Conservation (phyloP, 495 filamentous ascomycete genomes). For the Daldinia loculata region DNA sequence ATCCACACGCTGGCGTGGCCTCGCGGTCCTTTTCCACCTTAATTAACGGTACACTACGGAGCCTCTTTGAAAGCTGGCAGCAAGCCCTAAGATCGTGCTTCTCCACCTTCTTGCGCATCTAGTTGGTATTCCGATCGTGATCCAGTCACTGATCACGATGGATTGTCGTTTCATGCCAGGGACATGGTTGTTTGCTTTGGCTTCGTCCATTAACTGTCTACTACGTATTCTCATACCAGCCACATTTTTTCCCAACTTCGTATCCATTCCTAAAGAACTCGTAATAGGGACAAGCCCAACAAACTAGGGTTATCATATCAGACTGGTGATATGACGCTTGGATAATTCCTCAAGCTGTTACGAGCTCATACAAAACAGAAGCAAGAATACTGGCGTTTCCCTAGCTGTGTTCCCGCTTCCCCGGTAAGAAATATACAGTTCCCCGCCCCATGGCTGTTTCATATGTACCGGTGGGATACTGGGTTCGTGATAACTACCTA, state of each 20-base stretch:
- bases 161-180: conserved; percentile 28
- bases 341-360: conserved; percentile 16
- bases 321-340: conserved; percentile 20
- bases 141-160: not conserved
- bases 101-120: conserved; percentile 29
- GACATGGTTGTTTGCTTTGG: conserved; percentile 34
- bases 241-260: conserved; percentile 16
- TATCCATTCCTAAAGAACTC: conserved; percentile 26
- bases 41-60: not conserved
- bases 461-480: not conserved
- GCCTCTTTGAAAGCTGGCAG: conserved; percentile 1
- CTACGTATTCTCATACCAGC: conserved; percentile 15
- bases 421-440: conserved; percentile 6
- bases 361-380: conserved; percentile 8
- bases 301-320: conserved; percentile 13
- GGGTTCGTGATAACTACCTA: not conserved
- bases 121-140: conserved; percentile 7
- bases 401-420: not conserved
- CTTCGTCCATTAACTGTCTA: conserved; percentile 5
- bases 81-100: conserved; percentile 6
- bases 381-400: conserved; percentile 1
- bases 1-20: conserved; percentile 34
- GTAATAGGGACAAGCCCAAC: conserved; percentile 8
- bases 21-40: conserved; percentile 19
- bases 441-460: not conserved